phyloP scores from a whole-genome alignment of 345 rosid species.

The Citrus unshiu region DNA sequence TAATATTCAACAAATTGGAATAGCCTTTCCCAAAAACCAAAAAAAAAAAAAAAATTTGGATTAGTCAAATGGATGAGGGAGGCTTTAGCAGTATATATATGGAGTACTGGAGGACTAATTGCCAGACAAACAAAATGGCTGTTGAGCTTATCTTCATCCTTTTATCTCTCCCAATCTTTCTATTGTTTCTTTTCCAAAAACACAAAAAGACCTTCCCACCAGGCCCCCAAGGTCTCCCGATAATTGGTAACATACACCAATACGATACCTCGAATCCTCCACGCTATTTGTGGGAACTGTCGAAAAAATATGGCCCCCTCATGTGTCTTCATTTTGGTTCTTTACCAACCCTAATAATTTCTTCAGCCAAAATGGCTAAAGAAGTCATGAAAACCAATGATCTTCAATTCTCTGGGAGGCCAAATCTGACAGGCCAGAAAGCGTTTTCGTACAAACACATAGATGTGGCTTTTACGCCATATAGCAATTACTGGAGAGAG shows the following conservation, averaged over 20 bases:
- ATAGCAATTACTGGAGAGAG: conserved; percentile 24
- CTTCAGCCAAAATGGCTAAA: conserved; percentile 37
- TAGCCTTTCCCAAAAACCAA: too few relatives aligned
- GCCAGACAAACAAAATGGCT: too few relatives aligned
- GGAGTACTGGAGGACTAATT: too few relatives aligned
- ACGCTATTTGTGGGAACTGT: conserved; percentile 31
- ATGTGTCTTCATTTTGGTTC: conserved; percentile 39
- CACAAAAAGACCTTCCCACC: conserved; percentile 32
- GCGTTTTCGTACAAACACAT: conserved; percentile 27
- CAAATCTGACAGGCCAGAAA: conserved; percentile 1
- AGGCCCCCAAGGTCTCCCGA: conserved; percentile 40
- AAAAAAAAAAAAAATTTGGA: too few relatives aligned
- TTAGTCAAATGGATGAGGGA: too few relatives aligned
- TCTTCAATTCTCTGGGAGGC: conserved; percentile 27
- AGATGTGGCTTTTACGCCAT: conserved; percentile 30
- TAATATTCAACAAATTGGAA: too few relatives aligned
- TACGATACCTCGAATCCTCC: conserved; percentile 26
- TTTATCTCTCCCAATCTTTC: conserved; percentile 15
- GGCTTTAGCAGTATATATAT: too few relatives aligned
- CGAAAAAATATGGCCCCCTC: conserved; percentile 44
- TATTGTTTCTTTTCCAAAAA: conserved; percentile 20
- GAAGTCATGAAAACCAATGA: conserved; percentile 28
- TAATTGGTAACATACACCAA: conserved; percentile 53
- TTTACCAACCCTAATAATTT: conserved; percentile 29
- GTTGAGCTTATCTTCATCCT: neutral